These are phyloP conservation scores for Tanacetum coccineum DNA, from an alignment of 129 eudicot species.

Conservation along the genomic window DNA sequence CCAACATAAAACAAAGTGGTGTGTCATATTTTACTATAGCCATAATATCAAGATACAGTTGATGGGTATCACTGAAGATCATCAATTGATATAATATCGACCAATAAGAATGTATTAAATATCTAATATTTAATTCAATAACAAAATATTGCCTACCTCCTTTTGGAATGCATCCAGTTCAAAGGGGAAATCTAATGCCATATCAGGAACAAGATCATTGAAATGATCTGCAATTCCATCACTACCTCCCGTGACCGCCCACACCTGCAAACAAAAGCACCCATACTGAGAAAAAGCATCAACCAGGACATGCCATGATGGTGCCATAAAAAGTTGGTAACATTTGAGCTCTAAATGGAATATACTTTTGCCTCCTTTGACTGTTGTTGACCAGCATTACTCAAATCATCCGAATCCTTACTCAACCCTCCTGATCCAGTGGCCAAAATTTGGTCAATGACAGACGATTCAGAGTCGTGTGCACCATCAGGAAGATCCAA, in stretches of 20 bases:
- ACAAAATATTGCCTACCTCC: conserved; percentile 55
- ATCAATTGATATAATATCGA: neutral
- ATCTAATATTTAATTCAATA: neutral
- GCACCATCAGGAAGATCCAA: conserved; percentile 26
- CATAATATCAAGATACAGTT: neutral
- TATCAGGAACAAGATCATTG: conserved; percentile 93
- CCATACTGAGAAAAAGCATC: conserved; percentile 11
- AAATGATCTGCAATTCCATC: conserved; percentile 63
- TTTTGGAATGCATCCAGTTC: conserved; percentile 91
- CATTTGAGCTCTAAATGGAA: neutral
- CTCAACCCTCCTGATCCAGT: conserved; percentile 42
- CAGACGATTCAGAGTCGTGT: conserved; percentile 44
- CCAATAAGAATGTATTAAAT: neutral
- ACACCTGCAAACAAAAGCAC: conserved; percentile 48
- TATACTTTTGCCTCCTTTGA: conserved; percentile 56
- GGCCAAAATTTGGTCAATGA: conserved; percentile 76
- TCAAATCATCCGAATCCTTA: conserved; percentile 34
- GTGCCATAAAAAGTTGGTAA: neutral
- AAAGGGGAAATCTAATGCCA: conserved; percentile 93
- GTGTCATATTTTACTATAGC: too few species aligned
- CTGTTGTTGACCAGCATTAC: conserved; percentile 42
- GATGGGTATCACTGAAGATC: neutral
- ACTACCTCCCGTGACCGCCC: conserved; percentile 77
- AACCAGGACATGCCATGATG: neutral
- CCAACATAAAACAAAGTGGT: too few species aligned